Evolutionary conservation across 139 green algal species (phyloP), one percentile per base, ranked within the genome.

Genomic region (Nannochloris sp.): DNA sequence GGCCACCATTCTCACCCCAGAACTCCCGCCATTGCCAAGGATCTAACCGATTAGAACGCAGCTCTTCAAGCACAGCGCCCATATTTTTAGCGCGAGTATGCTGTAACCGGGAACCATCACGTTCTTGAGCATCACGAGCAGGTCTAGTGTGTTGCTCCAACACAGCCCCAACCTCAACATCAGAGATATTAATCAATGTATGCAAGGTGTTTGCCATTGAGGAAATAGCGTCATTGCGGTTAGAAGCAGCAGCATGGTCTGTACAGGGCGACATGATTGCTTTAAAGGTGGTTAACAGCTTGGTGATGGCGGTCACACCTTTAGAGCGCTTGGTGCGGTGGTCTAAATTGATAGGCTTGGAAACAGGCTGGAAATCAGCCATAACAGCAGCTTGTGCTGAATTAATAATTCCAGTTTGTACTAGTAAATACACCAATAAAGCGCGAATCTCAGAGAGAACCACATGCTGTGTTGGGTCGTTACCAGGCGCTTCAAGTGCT

Each of bases 391-490:
- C 33, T 60, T 90, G 78, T 24, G 68, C 64, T 29, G 77, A 61
- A 59, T 75, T 74, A 27, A 83, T 51, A 29, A 75, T 71, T 54
- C 15, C 44, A 46, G 83, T 66, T 67, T 88, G 80, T 61, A 73
- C 73, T 12, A 84, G 67, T 35, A 84, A 51, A 72, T 78, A 89
- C 47, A 80, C 63, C 23, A 78, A 63, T 60, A 89, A 72, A 53
- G 72, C 60, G 29, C 80, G 79, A 51, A 89, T 81, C 80, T 89
- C 82, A 9, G 68, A 77, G 6, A 89, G 80, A 46, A 79, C 82
- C 76, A 87, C 80, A 56, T 70, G 59, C 73, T 88, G 79, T 2
- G 71, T 73, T 30, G 76, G 63, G 46, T 76, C 69, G 33, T 82
- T 31, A 31, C 58, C 54, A 32, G 55, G 46, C 10, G 35, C 32